These are phyloP conservation scores for Erysimum cheiri DNA, from an alignment of 441 rosid species.

Conservation along the genomic window DNA sequence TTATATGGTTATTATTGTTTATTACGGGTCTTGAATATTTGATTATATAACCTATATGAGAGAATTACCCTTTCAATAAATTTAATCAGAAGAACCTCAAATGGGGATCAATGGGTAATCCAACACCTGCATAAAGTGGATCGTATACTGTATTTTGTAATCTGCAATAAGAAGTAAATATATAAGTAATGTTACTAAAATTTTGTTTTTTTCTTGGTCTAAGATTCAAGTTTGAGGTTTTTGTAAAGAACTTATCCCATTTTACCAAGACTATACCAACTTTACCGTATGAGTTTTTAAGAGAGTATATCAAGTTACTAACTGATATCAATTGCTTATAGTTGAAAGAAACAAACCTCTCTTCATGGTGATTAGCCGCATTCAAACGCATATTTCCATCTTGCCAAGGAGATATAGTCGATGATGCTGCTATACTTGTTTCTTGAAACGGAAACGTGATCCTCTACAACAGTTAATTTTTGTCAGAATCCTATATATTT, in stretches of 20 bases:
- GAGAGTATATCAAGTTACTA: no score
- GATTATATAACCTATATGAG: background rate
- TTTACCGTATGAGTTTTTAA: background rate
- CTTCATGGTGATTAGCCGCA: slow-evolving; percentile 12
- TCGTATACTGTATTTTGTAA: slow-evolving; percentile 26
- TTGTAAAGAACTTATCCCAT: background rate
- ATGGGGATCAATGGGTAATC: slow-evolving; percentile 40
- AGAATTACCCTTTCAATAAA: slow-evolving; percentile 16
- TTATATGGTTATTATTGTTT: background rate
- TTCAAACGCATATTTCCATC: slow-evolving; percentile 9
- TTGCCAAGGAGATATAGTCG: slow-evolving; percentile 3
- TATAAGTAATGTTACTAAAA: background rate
- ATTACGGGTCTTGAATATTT: background rate
- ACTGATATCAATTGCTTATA: background rate
- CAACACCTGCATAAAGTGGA: slow-evolving; percentile 33
- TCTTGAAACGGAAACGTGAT: slow-evolving; percentile 35
- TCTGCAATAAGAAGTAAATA: slow-evolving; percentile 28
- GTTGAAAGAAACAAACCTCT: slow-evolving; percentile 31
- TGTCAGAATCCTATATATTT: background rate
- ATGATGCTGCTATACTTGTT: background rate
- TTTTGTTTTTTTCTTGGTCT: background rate
- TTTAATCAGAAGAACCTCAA: slow-evolving; percentile 19
- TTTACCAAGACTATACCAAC: slow-evolving; percentile 1
- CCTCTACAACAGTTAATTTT: slow-evolving; percentile 26
- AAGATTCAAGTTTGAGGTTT: slow-evolving; percentile 16